Evolutionary conservation across 2,329 filamentous ascomycete genomes (phyloP).

Genomic region (Diaporthe humulicola): DNA sequence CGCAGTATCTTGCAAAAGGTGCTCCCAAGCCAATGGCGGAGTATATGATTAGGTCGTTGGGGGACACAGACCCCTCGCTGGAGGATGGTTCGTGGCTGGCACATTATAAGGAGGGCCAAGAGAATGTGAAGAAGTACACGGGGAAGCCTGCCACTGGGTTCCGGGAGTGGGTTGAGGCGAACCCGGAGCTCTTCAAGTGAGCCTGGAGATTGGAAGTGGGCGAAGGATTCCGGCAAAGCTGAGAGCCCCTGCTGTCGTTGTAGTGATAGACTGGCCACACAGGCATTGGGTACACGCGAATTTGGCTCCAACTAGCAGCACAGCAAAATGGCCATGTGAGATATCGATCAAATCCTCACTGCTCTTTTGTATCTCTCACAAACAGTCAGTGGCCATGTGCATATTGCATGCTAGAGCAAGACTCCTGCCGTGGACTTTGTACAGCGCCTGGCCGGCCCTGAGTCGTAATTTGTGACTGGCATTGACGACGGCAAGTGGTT

Average conservation of each 20-base stretch:
- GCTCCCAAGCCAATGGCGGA: conserved; percentile 20
- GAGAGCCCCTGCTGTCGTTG: background rate
- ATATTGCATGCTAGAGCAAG: background rate
- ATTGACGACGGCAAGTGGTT: background rate
- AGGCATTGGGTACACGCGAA: background rate
- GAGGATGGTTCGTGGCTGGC: conserved; percentile 25
- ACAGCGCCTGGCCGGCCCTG: background rate
- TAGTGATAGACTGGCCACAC: conserved; percentile 7
- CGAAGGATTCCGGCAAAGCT: background rate
- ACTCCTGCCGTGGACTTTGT: background rate
- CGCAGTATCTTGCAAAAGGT: background rate
- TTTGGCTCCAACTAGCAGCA: background rate
- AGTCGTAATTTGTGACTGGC: background rate
- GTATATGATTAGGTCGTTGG: conserved; percentile 20
- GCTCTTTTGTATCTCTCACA: background rate
- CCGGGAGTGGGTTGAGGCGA: conserved; percentile 35
- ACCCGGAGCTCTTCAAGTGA: conserved; percentile 42
- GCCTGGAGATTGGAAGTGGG: background rate
- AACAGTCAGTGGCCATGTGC: background rate
- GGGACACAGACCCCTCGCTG: background rate
- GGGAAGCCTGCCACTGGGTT: conserved; percentile 29
- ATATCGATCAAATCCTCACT: conserved; percentile 1
- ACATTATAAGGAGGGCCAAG: conserved; percentile 28
- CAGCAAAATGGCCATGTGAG: conserved; percentile 11
- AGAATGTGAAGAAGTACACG: conserved; percentile 35